phyloP scores from a whole-genome alignment of 495 filamentous ascomycete species.

The Penicillium arizonense region DNA sequence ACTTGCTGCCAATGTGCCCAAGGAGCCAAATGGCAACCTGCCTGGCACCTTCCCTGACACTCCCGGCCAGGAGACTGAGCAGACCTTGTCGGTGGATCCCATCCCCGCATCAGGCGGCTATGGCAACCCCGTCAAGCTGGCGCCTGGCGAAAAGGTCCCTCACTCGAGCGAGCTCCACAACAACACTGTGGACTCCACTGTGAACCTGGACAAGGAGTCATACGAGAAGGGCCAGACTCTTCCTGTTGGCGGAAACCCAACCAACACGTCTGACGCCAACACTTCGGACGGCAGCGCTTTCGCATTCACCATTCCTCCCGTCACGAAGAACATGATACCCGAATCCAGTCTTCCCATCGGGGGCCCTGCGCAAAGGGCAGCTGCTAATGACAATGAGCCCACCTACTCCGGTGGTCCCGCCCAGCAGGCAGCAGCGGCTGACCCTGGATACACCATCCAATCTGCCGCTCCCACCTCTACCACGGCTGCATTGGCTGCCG shows the following conservation, averaged over 20 bases:
- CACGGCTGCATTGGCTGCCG: slow-evolving; percentile 68
- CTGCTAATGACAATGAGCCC: slow-evolving; percentile 8
- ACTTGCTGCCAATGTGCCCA: slow-evolving; percentile 66
- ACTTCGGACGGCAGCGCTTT: slow-evolving; percentile 29
- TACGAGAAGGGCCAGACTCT: slow-evolving; percentile 73
- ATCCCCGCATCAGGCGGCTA: slow-evolving; percentile 71
- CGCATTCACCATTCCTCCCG: slow-evolving; percentile 59
- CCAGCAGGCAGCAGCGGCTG: slow-evolving; percentile 30
- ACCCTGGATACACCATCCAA: slow-evolving; percentile 60
- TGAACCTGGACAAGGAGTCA: slow-evolving; percentile 76
- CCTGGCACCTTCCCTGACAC: slow-evolving; percentile 84
- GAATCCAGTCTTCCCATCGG: slow-evolving; percentile 82
- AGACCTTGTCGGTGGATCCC: slow-evolving; percentile 60
- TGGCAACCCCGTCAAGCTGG: slow-evolving; percentile 77
- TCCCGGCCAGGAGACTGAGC: slow-evolving; percentile 56
- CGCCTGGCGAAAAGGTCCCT: slow-evolving; percentile 79
- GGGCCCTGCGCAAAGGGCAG: slow-evolving; percentile 20
- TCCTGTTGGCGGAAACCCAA: slow-evolving; percentile 21
- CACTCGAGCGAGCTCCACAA: slow-evolving; percentile 48
- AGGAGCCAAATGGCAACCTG: slow-evolving; percentile 50
- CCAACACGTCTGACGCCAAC: slow-evolving; percentile 9
- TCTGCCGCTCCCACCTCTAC: slow-evolving; percentile 69
- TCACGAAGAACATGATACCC: slow-evolving; percentile 68
- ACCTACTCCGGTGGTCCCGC: slow-evolving; percentile 17
- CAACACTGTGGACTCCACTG: slow-evolving; percentile 53